A percentile compares a stretch with the other conserved stretches of the same genome.
Evolutionary conservation across 2,329 filamentous ascomycete genomes (phyloP).

Genomic region (Aspergillus brasiliensis): DNA sequence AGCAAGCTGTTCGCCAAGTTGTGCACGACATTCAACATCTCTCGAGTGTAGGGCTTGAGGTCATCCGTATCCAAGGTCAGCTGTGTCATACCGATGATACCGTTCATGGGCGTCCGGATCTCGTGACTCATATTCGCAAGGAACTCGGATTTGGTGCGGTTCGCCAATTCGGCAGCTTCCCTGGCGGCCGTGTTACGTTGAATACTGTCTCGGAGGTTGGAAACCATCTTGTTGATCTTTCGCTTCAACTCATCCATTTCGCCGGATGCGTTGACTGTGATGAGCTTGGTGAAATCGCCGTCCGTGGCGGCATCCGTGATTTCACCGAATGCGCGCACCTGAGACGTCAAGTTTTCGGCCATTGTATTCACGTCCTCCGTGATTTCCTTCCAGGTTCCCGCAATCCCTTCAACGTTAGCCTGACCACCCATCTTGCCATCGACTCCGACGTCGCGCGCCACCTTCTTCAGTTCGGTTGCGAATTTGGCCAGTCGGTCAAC

Average conservation of each 20-base stretch:
- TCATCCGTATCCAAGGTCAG: constrained; percentile 93
- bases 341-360: constrained; percentile 83
- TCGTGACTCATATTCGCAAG: constrained; percentile 99
- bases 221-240: constrained; percentile 99
- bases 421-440: constrained; percentile 99
- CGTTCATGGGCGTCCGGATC: constrained; percentile 96
- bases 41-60: constrained; percentile 89
- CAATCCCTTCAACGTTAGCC: constrained; percentile 88
- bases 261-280: constrained; percentile 94
- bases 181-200: constrained; percentile 94
- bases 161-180: constrained; percentile 93
- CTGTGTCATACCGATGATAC: constrained; percentile 97
- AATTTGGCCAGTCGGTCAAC: constrained; percentile 93
- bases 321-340: constrained; percentile 96
- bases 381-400: constrained; percentile 97
- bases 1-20: constrained; percentile 93
- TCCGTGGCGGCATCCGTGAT: constrained; percentile 98
- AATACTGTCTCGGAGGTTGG: constrained; percentile 91
- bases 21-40: constrained; percentile 98
- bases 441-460: constrained; percentile 94
- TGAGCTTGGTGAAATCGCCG: constrained; percentile 94
- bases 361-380: constrained; percentile 96
- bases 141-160: constrained; percentile 98
- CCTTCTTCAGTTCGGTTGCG: constrained; percentile 92
- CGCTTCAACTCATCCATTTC: constrained; percentile 99